Conservation (phyloP, 2,329 filamentous ascomycete genomes). For the Monilinia polystroma region DNA sequence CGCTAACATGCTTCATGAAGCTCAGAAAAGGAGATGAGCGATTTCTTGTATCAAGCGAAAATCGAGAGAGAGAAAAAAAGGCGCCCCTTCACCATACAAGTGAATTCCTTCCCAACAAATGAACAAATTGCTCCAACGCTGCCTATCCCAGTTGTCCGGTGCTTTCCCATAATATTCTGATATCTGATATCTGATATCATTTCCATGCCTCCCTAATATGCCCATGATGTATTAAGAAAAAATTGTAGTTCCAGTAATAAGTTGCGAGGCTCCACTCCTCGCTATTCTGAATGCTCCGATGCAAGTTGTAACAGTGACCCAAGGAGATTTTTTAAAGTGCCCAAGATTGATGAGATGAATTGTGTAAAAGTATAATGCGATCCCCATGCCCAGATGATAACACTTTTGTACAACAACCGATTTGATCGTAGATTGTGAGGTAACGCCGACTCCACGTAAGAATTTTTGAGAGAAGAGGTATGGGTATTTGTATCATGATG, state of each 20-base stretch:
- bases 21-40: slow-evolving; percentile 8
- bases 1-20: slow-evolving; percentile 12
- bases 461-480: slow-evolving; percentile 32
- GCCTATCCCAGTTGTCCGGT: slow-evolving; percentile 16
- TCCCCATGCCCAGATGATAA: slow-evolving; percentile 26
- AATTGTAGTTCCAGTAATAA: slow-evolving; percentile 10
- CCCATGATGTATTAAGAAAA: slow-evolving; percentile 28
- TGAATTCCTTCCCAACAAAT: slow-evolving; percentile 20
- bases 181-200: slow-evolving; percentile 11
- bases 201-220: slow-evolving; percentile 23
- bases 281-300: slow-evolving; percentile 24
- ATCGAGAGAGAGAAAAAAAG: slow-evolving; percentile 1
- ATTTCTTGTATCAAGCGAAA: slow-evolving; percentile 18
- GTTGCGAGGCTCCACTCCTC: slow-evolving; percentile 6
- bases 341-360: slow-evolving; percentile 16
- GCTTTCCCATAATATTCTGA: slow-evolving; percentile 19
- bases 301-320: slow-evolving; percentile 11
- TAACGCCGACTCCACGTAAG: slow-evolving; percentile 35
- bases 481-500: slow-evolving; percentile 36
- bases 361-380: slow-evolving; percentile 13
- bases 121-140: slow-evolving; percentile 22
- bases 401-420: slow-evolving; percentile 38
- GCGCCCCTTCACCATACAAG: slow-evolving; percentile 23
- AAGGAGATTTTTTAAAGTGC: slow-evolving; percentile 23
- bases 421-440: slow-evolving; percentile 29